Evolutionary conservation across 2,329 filamentous ascomycete species (phyloP).

Genomic region (Alternaria consortialis): DNA sequence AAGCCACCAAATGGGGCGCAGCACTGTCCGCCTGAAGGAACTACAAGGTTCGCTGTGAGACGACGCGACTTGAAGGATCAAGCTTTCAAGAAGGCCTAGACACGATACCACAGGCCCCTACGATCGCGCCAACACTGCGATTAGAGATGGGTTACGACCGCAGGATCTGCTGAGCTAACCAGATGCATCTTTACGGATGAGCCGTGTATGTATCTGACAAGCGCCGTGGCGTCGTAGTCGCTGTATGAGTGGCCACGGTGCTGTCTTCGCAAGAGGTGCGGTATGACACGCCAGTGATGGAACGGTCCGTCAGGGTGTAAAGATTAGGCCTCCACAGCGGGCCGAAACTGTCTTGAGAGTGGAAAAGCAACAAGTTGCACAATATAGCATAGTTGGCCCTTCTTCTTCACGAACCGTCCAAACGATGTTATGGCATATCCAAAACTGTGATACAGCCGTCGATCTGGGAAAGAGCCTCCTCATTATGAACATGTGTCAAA

Average conservation of each 20-base stretch:
- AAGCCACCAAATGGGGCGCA: slow-evolving; percentile 1
- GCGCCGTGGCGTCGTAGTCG: slow-evolving; percentile 18
- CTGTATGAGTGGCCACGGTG: slow-evolving; percentile 1
- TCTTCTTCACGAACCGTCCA: background rate
- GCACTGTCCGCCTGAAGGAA: background rate
- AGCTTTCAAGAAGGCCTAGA: background rate
- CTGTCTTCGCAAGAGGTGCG: background rate
- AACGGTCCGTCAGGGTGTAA: slow-evolving; percentile 4
- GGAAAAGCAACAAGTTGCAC: background rate
- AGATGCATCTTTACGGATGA: slow-evolving; percentile 13
- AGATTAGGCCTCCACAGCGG: background rate
- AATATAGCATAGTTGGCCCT: background rate
- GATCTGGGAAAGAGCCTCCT: background rate
- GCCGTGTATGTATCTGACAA: slow-evolving; percentile 16
- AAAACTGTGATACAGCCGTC: background rate
- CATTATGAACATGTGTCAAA: background rate
- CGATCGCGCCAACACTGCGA: background rate
- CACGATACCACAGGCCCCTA: slow-evolving; percentile 10
- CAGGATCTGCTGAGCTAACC: slow-evolving; percentile 10
- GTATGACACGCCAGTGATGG: slow-evolving; percentile 1
- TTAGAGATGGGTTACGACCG: slow-evolving; percentile 15
- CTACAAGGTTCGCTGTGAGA: background rate
- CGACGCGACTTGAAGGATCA: background rate
- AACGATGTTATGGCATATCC: background rate
- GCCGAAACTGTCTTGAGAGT: background rate